These are phyloP conservation scores for Lepidium campestre DNA, from an alignment of 441 rosid genomes.

Conservation along the genomic window DNA sequence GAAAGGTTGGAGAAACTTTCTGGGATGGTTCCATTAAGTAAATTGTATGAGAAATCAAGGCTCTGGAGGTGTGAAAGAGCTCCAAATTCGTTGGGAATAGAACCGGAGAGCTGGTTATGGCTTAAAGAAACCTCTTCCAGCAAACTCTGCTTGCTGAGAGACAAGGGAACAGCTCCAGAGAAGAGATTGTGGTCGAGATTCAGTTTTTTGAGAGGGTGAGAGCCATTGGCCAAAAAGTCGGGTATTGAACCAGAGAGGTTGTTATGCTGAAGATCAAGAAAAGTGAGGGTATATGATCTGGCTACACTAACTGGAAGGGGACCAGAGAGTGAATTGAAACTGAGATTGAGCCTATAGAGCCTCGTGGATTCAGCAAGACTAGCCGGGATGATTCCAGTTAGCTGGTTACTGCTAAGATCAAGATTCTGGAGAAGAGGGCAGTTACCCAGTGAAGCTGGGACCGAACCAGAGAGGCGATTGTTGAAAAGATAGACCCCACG, in stretches of 20 bases:
- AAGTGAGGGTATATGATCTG: constrained; percentile 40
- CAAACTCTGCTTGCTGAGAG: constrained; percentile 36
- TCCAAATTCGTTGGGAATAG: constrained; percentile 52
- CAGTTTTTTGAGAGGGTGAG: constrained; percentile 35
- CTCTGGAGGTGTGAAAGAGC: constrained; percentile 40
- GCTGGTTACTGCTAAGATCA: constrained; percentile 53
- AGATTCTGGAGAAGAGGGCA: constrained; percentile 49
- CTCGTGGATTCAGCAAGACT: constrained; percentile 47
- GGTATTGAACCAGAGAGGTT: constrained; percentile 54
- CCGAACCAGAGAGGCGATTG: constrained; percentile 54
- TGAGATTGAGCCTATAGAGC: constrained; percentile 50
- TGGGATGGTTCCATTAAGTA: constrained; percentile 54
- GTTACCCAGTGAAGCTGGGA: constrained; percentile 56
- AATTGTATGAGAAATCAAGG: constrained; percentile 64
- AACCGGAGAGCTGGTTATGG: constrained; percentile 61
- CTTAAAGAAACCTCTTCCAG: constrained; percentile 45
- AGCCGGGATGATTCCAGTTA: constrained; percentile 44
- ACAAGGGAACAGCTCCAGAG: constrained; percentile 41
- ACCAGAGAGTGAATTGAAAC: constrained; percentile 51
- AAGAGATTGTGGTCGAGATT: constrained; percentile 40
- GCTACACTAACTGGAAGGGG: constrained; percentile 40
- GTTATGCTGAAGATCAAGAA: constrained; percentile 54
- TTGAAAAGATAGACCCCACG: constrained; percentile 64
- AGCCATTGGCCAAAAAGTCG: constrained; percentile 27
- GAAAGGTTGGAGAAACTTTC: constrained; percentile 34